Percentiles rank a stretch among this genome's conserved stretches.
Conservation (phyloP, 2,329 filamentous ascomycete species). For the Tothia fuscella region DNA sequence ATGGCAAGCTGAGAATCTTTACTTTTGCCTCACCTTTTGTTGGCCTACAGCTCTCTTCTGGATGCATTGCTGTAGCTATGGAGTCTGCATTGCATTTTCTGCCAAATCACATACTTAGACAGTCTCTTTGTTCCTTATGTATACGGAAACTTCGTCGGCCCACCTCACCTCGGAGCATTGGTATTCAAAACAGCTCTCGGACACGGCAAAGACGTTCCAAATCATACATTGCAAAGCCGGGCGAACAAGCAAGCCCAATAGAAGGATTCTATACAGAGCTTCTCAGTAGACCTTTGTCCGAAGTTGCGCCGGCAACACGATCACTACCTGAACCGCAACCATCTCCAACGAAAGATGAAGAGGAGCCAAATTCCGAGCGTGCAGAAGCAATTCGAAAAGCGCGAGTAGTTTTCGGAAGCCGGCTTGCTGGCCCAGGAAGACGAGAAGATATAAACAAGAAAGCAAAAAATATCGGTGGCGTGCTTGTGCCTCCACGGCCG, state of each 20-base stretch:
- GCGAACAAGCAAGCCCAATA: constrained; percentile 27
- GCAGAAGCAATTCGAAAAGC: constrained; percentile 46
- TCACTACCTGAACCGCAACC: constrained; percentile 22
- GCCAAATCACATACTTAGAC: background rate
- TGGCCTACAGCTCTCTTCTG: background rate
- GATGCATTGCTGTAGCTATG: background rate
- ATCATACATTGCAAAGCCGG: constrained; percentile 24
- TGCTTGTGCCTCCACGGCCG: constrained; percentile 72
- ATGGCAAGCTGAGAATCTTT: too few relatives aligned
- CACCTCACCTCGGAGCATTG: constrained; percentile 12
- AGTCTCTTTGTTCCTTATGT: constrained; percentile 17
- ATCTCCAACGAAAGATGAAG: constrained; percentile 15
- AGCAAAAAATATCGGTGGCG: constrained; percentile 59
- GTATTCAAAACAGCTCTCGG: constrained; percentile 22
- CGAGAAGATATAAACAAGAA: constrained; percentile 47
- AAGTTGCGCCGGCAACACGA: constrained; percentile 20
- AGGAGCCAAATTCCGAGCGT: constrained; percentile 31
- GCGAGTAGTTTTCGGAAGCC: constrained; percentile 69
- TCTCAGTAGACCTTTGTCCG: constrained; percentile 14
- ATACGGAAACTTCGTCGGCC: constrained; percentile 8
- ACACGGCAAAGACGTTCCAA: constrained; percentile 25
- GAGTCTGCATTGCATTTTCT: background rate
- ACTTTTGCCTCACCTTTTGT: too few relatives aligned
- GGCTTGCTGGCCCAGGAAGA: constrained; percentile 62
- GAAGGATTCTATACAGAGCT: constrained; percentile 30